Percentiles rank a stretch among this genome's conserved stretches.
Evolutionary conservation across 345 rosid genomes (phyloP).

Genomic region (Syzygium grande): DNA sequence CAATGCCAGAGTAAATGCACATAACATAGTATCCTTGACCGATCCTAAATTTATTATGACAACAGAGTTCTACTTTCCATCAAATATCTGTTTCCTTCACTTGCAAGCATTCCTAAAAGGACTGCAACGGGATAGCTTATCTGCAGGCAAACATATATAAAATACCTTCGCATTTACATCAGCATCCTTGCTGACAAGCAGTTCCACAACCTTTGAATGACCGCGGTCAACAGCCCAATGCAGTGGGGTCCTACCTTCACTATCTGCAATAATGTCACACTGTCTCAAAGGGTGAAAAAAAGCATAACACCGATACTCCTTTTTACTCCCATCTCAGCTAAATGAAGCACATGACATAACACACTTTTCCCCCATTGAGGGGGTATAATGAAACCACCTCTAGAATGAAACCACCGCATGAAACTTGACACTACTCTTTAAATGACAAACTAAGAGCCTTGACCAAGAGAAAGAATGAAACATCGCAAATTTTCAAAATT

Average conservation of each 20-base stretch:
- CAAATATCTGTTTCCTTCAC: not conserved
- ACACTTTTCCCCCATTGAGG: not conserved
- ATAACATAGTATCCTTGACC: not conserved
- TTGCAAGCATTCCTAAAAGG: not conserved
- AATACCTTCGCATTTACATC: conserved; percentile 80
- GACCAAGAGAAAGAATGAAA: not conserved
- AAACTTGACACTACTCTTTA: not conserved
- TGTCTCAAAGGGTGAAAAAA: not conserved
- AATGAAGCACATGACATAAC: not conserved
- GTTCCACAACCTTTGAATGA: conserved; percentile 41
- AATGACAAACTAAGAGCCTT: not conserved
- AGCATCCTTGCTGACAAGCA: conserved; percentile 51
- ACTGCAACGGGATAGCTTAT: not conserved
- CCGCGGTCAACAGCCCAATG: conserved; percentile 99
- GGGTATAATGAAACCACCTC: not conserved
- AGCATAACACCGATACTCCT: not conserved
- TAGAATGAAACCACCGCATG: not conserved
- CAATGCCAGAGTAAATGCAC: not conserved
- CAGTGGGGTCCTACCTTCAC: conserved; percentile 88
- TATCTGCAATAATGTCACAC: conserved; percentile 42
- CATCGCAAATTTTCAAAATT: not conserved
- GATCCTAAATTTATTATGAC: not conserved
- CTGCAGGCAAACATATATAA: not conserved
- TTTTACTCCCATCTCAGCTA: not conserved
- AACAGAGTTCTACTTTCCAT: not conserved